Evolutionary conservation across 495 filamentous ascomycete genomes (phyloP).

Genomic region (Talaromyces liani): DNA sequence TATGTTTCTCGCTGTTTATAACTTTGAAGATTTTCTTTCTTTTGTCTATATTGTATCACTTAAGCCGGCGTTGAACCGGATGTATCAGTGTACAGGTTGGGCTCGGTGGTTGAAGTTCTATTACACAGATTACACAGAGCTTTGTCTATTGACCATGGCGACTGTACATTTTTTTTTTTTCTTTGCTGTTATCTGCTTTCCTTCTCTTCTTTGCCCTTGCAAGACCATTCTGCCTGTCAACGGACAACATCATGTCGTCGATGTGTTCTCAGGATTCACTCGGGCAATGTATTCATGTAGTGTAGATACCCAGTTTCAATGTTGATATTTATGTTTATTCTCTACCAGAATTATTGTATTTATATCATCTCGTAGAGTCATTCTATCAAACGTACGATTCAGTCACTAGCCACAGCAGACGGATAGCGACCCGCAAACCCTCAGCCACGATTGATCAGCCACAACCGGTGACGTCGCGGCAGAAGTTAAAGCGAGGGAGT

Average conservation of each 20-base stretch:
- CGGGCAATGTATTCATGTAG: conserved; percentile 7
- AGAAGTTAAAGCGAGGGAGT: not conserved
- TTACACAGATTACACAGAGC: not conserved
- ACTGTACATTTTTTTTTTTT: not conserved
- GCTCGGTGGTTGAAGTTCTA: not conserved
- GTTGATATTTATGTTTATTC: not conserved
- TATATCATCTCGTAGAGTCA: too few relatives aligned
- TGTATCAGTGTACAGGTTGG: not conserved
- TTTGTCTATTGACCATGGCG: not conserved
- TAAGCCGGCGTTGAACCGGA: not conserved
- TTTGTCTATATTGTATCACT: not conserved
- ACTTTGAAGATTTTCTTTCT: not conserved
- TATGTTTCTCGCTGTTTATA: not conserved
- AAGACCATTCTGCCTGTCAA: not conserved
- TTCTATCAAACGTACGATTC: not conserved
- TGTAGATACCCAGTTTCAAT: conserved; percentile 8
- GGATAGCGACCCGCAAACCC: not conserved
- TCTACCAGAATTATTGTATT: too few relatives aligned
- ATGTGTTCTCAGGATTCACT: not conserved
- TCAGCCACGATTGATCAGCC: conserved; percentile 1
- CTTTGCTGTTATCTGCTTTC: not conserved
- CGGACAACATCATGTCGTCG: not conserved
- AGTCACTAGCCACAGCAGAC: not conserved
- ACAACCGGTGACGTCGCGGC: conserved; percentile 2
- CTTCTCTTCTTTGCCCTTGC: not conserved